Conservation (phyloP, 176 grass and related monocot genomes). For the Neostapfia colusana region DNA sequence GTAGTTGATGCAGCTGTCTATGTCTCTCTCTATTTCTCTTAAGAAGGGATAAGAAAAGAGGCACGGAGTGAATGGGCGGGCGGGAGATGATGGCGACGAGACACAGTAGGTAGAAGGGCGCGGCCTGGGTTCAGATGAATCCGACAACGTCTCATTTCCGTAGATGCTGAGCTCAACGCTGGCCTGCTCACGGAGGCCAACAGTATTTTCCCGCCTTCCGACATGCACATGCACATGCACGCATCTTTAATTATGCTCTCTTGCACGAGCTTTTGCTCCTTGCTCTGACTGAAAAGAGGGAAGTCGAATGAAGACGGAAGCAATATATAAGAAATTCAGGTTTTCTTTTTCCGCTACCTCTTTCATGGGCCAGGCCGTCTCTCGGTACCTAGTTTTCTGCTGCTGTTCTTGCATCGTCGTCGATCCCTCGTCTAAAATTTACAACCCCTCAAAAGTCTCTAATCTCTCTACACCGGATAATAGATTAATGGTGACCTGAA, state of each 20-base stretch:
- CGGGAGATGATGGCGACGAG: background rate
- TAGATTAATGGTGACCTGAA: too few species aligned
- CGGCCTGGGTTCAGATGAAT: too few species aligned
- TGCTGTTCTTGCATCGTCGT: too few species aligned
- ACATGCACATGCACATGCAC: background rate
- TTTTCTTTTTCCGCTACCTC: background rate
- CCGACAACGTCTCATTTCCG: background rate
- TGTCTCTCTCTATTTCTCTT: too few species aligned
- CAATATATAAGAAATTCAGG: background rate
- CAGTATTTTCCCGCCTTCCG: background rate
- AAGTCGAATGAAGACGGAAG: background rate
- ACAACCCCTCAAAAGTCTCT: too few species aligned
- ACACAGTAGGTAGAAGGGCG: background rate
- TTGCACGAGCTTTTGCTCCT: background rate
- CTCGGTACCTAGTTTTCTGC: background rate
- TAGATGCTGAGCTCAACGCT: background rate
- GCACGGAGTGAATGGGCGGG: background rate
- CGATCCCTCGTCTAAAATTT: too few species aligned
- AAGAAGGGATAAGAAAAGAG: background rate
- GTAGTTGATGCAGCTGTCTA: too few species aligned
- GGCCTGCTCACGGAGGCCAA: background rate
- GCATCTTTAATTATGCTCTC: background rate
- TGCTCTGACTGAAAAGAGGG: background rate
- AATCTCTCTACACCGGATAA: too few species aligned
- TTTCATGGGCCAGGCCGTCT: background rate